Evolutionary conservation across 2,329 filamentous ascomycete species (phyloP).

Genomic region (Xenoacremonium recifei): DNA sequence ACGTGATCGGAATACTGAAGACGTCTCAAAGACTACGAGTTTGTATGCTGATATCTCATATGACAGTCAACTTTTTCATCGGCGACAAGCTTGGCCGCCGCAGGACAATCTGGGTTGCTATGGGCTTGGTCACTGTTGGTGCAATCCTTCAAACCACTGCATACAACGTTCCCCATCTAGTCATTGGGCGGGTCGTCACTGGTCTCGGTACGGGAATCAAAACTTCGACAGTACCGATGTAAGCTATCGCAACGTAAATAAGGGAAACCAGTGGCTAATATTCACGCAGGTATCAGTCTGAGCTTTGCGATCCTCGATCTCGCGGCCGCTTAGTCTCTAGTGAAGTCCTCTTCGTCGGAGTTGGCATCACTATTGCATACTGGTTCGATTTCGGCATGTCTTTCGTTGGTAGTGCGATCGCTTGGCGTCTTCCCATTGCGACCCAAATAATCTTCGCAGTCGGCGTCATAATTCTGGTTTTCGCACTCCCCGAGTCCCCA

Average conservation of each 20-base stretch:
- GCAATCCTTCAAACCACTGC: slow-evolving; percentile 55
- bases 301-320: slow-evolving; percentile 46
- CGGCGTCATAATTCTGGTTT: slow-evolving; percentile 28
- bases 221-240: slow-evolving; percentile 37
- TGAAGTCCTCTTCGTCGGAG: slow-evolving; percentile 37
- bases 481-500: slow-evolving; percentile 38
- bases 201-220: slow-evolving; percentile 47
- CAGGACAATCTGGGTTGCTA: slow-evolving; percentile 55
- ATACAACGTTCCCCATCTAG: slow-evolving; percentile 43
- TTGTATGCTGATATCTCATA: neutral
- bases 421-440: slow-evolving; percentile 23
- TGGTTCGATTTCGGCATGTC: slow-evolving; percentile 39
- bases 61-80: slow-evolving; percentile 44
- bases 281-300: slow-evolving; percentile 22
- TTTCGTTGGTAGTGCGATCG: slow-evolving; percentile 21
- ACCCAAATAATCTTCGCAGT: slow-evolving; percentile 34
- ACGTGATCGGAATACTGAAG: no score
- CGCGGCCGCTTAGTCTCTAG: slow-evolving; percentile 52
- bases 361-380: slow-evolving; percentile 37
- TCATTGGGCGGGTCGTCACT: slow-evolving; percentile 47
- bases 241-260: slow-evolving; percentile 1
- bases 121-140: slow-evolving; percentile 55
- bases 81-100: slow-evolving; percentile 51
- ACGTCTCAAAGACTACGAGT: no score
- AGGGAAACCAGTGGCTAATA: neutral